Base-by-base conservation (phyloP, 805 yeast species). In the Kurtzmaniella fragi region DNA sequence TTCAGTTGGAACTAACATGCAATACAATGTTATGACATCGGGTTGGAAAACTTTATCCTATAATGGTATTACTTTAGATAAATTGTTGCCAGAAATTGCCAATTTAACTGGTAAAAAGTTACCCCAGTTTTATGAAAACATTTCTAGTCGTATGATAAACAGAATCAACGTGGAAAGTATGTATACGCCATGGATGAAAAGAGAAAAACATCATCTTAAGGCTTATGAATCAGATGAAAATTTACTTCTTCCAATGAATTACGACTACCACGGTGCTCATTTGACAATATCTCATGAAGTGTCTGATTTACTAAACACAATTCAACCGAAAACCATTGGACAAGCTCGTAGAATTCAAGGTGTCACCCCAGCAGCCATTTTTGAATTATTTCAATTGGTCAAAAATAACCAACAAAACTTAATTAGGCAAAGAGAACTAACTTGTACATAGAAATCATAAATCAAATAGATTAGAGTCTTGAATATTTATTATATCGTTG, bases 301-400 rank as follows among this genome's bases (percentile, higher is more conserved):
- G 23, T 76, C 84, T 41, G 69, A 67, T 13, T 62, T 84, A 9
- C 66, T 93, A 39, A 85, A 87, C 50, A 70, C 73, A 9, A 79
- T 87, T 12, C 82, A 85, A 44, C 99, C 99, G 0, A 77, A 78
- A 39, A 93, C 97, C 0, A 78, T 93, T 33, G 98, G 98, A 0
- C 98, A 93, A 57, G 98, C 98, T 0, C 74, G 95, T 56, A 71
- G 98, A 49, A 84, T 91, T 10, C 95, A 93, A 53, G 98, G 99
- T 1, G 80, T 93, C 2, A 91, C 98, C 0, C 96, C 98, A 0
- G 91, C 96, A 0, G 93, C 96, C 0, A 68, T 87, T 13, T 84
- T 88, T 46, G 95, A 86, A 54, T 68, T 90, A 34, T 85, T 81
- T 54, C 70, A 80, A 44, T 56, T 83, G 40, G 71, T 71, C 5